Percentiles rank a stretch among this genome's conserved stretches.
These are phyloP conservation scores for Chlorella sp. DNA, from an alignment of 139 green algal species.

Conservation along the genomic window DNA sequence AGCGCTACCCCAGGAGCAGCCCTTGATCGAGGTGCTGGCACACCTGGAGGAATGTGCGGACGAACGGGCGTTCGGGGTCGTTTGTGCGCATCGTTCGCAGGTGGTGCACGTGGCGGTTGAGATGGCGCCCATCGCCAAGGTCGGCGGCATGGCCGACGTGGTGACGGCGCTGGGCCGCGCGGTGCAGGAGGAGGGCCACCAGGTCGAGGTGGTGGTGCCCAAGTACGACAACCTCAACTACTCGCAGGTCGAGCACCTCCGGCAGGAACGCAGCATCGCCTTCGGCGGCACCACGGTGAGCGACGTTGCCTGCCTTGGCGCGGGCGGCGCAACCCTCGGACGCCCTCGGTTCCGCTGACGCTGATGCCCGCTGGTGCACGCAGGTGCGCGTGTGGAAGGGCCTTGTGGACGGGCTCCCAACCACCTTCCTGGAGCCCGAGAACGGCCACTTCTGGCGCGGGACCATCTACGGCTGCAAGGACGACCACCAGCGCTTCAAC, in stretches of 20 bases:
- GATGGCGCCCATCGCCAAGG: slow-evolving; percentile 99
- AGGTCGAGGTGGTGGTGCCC: slow-evolving; percentile 76
- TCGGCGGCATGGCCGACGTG: slow-evolving; percentile 91
- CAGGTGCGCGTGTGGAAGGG: slow-evolving; percentile 52
- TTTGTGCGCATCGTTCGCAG: too few species aligned
- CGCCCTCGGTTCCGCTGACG: too few species aligned
- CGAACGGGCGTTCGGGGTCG: too few species aligned
- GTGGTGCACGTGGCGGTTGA: slow-evolving; percentile 93
- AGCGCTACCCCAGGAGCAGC: background rate
- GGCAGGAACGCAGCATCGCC: slow-evolving; percentile 58
- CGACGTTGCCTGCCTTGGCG: too few species aligned
- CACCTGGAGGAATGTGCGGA: too few species aligned
- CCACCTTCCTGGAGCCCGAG: slow-evolving; percentile 67
- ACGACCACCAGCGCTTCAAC: slow-evolving; percentile 66
- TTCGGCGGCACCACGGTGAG: slow-evolving; percentile 42
- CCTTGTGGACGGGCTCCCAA: slow-evolving; percentile 61
- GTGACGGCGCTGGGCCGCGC: slow-evolving; percentile 85
- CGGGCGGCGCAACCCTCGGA: too few species aligned
- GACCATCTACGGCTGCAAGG: slow-evolving; percentile 77
- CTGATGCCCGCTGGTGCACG: too few species aligned
- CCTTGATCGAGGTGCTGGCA: too few species aligned
- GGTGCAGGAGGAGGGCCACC: slow-evolving; percentile 84
- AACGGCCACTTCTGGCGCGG: slow-evolving; percentile 73
- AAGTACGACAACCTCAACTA: slow-evolving; percentile 96
- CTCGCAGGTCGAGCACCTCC: slow-evolving; percentile 43